Percentiles rank a stretch among this genome's conserved stretches.
phyloP scores from a whole-genome alignment of 352 stramenopile genomes.

The Phytopythium boreale region DNA sequence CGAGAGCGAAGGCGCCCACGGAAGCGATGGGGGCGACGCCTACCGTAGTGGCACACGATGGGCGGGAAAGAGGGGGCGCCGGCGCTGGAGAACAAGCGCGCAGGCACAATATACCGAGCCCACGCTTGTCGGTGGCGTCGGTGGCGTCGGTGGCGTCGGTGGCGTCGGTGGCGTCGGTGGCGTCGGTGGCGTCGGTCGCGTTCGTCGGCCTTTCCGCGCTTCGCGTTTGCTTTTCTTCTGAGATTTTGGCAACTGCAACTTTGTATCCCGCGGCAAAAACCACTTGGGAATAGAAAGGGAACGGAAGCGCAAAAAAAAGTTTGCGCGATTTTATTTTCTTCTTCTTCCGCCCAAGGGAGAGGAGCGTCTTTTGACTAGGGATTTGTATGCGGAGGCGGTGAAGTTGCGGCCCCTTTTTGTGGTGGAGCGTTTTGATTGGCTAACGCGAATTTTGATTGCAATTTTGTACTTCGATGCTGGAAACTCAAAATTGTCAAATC shows the following conservation, averaged over 20 bases:
- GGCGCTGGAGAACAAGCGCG: not conserved
- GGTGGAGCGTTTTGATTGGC: not conserved
- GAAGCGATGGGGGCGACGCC: too few species aligned
- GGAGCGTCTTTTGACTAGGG: not conserved
- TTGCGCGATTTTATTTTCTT: not conserved
- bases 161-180: too few species aligned
- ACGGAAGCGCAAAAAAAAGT: not conserved
- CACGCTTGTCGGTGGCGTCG: not conserved
- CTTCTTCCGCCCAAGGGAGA: constrained; percentile 1
- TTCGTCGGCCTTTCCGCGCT: not conserved
- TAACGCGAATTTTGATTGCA: not conserved
- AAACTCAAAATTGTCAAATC: too few species aligned
- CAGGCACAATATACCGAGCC: not conserved
- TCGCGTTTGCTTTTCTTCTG: not conserved
- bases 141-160: too few species aligned
- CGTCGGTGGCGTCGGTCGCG: not conserved
- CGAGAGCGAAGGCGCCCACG: too few species aligned
- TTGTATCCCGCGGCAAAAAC: not conserved
- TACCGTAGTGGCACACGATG: too few species aligned
- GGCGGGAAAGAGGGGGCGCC: not conserved
- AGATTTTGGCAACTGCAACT: not conserved
- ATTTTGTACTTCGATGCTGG: too few species aligned
- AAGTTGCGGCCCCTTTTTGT: too few species aligned
- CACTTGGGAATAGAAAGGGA: not conserved
- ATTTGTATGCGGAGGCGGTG: not conserved